phyloP scores from a whole-genome alignment of 805 yeast genomes.

The Zygosaccharomyces pseudorouxii region DNA sequence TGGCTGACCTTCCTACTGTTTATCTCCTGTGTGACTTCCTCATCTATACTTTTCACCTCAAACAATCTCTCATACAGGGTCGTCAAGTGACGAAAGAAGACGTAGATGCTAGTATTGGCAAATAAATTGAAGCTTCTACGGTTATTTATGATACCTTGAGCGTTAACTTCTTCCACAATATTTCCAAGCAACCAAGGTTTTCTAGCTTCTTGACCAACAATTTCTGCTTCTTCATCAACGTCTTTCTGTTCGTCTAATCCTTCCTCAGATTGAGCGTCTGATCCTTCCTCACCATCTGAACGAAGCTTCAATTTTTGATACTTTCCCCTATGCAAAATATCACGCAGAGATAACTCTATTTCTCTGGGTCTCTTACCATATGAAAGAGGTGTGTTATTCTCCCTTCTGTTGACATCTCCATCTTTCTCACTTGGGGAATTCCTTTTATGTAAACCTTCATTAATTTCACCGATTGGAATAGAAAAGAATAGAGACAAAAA shows the following conservation, averaged over 20 bases:
- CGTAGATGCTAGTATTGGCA: conserved; percentile 83
- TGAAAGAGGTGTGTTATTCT: conserved; percentile 11
- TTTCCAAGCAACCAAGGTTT: conserved; percentile 36
- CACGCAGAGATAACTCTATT: conserved; percentile 21
- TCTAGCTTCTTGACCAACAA: conserved; percentile 29
- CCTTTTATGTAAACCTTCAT: conserved; percentile 34
- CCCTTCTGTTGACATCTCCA: conserved; percentile 22
- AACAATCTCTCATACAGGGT: conserved; percentile 73
- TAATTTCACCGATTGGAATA: conserved; percentile 46
- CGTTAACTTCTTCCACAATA: conserved; percentile 31
- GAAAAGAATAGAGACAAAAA: conserved; percentile 72
- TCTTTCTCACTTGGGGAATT: conserved; percentile 2
- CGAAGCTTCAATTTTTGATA: conserved; percentile 34
- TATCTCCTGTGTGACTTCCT: conserved; percentile 68
- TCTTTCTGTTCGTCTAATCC: conserved; percentile 26
- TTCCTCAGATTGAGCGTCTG: conserved; percentile 17
- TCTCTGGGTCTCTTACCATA: conserved; percentile 34
- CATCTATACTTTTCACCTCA: conserved; percentile 71
- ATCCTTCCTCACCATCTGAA: conserved; percentile 14
- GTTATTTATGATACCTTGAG: conserved; percentile 29
- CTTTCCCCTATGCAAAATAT: conserved; percentile 36
- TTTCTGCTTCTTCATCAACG: conserved; percentile 33
- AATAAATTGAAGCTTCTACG: conserved; percentile 70
- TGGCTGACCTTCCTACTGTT: conserved; percentile 56
- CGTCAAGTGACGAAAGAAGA: conserved; percentile 80